These are phyloP conservation scores for Metschnikowia kofuensis DNA, from an alignment of 805 yeast genomes.

Conservation along the genomic window DNA sequence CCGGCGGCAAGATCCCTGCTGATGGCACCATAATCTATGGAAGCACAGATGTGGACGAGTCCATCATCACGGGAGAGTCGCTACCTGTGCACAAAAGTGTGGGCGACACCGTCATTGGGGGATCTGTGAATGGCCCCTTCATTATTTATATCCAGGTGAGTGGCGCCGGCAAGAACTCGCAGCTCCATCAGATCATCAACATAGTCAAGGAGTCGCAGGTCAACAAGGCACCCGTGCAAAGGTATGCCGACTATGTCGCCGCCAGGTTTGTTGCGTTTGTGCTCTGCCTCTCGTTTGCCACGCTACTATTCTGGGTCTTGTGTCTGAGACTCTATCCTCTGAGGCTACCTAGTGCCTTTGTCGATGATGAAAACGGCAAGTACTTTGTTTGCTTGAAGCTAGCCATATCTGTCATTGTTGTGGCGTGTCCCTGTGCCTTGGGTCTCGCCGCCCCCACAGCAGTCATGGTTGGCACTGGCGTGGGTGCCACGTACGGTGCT, in stretches of 20 bases:
- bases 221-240: constrained; percentile 84
- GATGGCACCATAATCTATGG: constrained; percentile 85
- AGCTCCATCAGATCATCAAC: constrained; percentile 79
- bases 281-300: constrained; percentile 54
- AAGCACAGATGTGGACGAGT: constrained; percentile 81
- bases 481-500: constrained; percentile 87
- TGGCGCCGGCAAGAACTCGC: constrained; percentile 78
- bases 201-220: constrained; percentile 89
- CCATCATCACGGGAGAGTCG: constrained; percentile 90
- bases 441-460: constrained; percentile 99
- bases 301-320: constrained; percentile 50
- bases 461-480: constrained; percentile 98
- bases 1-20: constrained; percentile 88
- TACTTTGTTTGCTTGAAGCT: constrained; percentile 69
- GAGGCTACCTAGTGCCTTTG: constrained; percentile 47
- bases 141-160: constrained; percentile 65
- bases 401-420: constrained; percentile 89
- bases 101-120: constrained; percentile 77
- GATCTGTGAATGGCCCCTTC: constrained; percentile 83
- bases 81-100: constrained; percentile 60
- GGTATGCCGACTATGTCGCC: constrained; percentile 82
- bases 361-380: constrained; percentile 47
- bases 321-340: constrained; percentile 23
- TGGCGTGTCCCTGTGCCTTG: constrained; percentile 97
- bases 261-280: constrained; percentile 82